These are phyloP conservation scores for Hypoxylon sp. DNA, from an alignment of 2,329 filamentous ascomycete species.

Conservation along the genomic window DNA sequence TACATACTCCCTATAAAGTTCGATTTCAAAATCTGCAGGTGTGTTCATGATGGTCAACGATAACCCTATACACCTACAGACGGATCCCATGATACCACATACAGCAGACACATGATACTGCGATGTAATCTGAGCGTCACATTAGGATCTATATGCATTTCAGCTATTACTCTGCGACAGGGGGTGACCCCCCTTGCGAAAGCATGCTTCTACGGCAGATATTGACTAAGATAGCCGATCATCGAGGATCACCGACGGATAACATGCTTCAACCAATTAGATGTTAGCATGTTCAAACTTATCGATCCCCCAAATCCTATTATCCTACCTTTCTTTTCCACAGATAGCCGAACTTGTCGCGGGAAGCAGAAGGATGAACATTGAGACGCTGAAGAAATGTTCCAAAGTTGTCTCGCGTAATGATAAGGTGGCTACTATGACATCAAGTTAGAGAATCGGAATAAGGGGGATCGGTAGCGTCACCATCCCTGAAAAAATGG, in stretches of 20 bases:
- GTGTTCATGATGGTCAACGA: constrained; percentile 1
- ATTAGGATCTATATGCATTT: constrained; percentile 34
- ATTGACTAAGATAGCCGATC: constrained; percentile 35
- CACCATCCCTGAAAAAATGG: constrained; percentile 39
- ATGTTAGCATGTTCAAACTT: background rate
- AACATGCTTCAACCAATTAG: constrained; percentile 23
- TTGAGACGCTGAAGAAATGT: constrained; percentile 2
- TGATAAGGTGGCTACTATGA: constrained; percentile 13
- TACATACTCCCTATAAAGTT: background rate
- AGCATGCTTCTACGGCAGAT: constrained; percentile 34
- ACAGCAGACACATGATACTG: constrained; percentile 25
- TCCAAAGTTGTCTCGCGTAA: background rate
- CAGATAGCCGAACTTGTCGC: constrained; percentile 10
- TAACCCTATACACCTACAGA: constrained; percentile 8
- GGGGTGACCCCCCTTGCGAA: constrained; percentile 11
- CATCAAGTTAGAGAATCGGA: constrained; percentile 34
- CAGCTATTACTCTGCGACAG: constrained; percentile 30
- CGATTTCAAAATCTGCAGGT: background rate
- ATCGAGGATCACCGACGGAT: constrained; percentile 7
- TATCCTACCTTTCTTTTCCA: constrained; percentile 29
- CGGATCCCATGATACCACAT: constrained; percentile 15
- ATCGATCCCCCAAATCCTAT: constrained; percentile 34
- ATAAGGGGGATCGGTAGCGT: constrained; percentile 39
- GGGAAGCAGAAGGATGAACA: constrained; percentile 1
- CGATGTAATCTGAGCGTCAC: constrained; percentile 14